Evolutionary conservation across 1,284 basidiomycete species (phyloP).

Genomic region (Anthracocystis walkeri): DNA sequence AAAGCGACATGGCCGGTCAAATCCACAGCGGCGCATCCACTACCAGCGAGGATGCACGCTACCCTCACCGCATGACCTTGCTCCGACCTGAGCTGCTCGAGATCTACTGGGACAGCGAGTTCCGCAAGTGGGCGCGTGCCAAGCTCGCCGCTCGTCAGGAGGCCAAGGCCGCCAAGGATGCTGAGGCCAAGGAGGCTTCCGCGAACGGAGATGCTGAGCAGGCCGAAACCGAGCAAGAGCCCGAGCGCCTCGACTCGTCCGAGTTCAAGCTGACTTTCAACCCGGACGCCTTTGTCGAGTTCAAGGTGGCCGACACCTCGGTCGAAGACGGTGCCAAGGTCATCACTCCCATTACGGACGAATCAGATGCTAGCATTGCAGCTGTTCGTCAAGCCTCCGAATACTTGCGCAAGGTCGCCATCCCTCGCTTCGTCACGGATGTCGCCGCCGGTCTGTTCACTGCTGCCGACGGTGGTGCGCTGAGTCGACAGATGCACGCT

Average conservation of each 20-base stretch:
- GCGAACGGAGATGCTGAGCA: slow-evolving; percentile 27
- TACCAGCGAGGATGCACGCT: slow-evolving; percentile 52
- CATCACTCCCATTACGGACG: slow-evolving; percentile 69
- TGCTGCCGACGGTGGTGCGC: slow-evolving; percentile 72
- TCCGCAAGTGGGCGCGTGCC: slow-evolving; percentile 73
- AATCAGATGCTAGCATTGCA: slow-evolving; percentile 72
- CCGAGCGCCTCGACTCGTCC: slow-evolving; percentile 66
- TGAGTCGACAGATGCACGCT: slow-evolving; percentile 73
- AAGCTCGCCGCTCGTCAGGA: slow-evolving; percentile 69
- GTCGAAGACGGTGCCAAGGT: slow-evolving; percentile 47
- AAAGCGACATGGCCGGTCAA: slow-evolving; percentile 71
- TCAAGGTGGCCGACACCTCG: slow-evolving; percentile 48
- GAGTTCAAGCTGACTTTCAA: slow-evolving; percentile 74
- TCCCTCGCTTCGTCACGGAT: slow-evolving; percentile 72
- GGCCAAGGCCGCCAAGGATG: slow-evolving; percentile 42
- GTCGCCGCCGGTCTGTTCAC: slow-evolving; percentile 71
- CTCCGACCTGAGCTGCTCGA: slow-evolving; percentile 75
- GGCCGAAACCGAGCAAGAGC: slow-evolving; percentile 40
- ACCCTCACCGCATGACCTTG: slow-evolving; percentile 74
- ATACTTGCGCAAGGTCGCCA: slow-evolving; percentile 72
- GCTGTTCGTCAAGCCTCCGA: slow-evolving; percentile 73
- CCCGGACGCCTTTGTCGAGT: slow-evolving; percentile 74
- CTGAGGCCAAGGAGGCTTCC: slow-evolving; percentile 40
- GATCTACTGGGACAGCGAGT: slow-evolving; percentile 73
- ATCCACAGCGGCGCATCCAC: slow-evolving; percentile 54